Evolutionary conservation across 805 yeast genomes (phyloP).

Genomic region (Kodamaea sagamina): DNA sequence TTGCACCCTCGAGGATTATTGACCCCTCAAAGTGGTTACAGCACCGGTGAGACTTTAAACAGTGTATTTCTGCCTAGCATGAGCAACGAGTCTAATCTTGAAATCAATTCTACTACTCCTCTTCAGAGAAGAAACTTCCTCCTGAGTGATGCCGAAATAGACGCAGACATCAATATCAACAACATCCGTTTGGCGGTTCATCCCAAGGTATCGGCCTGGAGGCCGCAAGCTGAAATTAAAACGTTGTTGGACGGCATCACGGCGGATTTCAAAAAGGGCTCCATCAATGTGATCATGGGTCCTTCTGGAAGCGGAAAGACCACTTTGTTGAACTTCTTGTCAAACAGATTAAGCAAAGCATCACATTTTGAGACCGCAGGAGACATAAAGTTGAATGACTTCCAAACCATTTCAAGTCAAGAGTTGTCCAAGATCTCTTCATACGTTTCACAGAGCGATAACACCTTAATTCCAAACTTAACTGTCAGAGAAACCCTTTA

Average conservation of each 20-base stretch:
- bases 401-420: conserved; percentile 25
- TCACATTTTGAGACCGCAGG: conserved; percentile 29
- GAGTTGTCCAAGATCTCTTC: conserved; percentile 50
- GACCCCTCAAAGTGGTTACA: not conserved
- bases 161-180: conserved; percentile 12
- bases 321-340: conserved; percentile 60
- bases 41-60: not conserved
- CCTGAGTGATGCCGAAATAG: conserved; percentile 5
- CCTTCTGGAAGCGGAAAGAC: conserved; percentile 83
- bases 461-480: conserved; percentile 63
- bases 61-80: not conserved
- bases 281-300: conserved; percentile 73
- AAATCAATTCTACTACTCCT: not conserved
- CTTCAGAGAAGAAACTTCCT: not conserved
- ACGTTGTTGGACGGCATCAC: conserved; percentile 41
- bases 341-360: conserved; percentile 50
- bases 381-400: conserved; percentile 26
- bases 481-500: conserved; percentile 78
- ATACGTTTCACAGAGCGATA: conserved; percentile 82
- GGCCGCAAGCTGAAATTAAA: conserved; percentile 10
- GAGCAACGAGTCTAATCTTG: not conserved
- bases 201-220: not conserved
- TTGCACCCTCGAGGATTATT: not conserved
- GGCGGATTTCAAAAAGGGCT: conserved; percentile 55
- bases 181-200: conserved; percentile 12